Percentiles rank a stretch among this genome's conserved stretches.
Evolutionary conservation across 2,329 filamentous ascomycete species (phyloP).

Genomic region (Xylariaceae sp.): DNA sequence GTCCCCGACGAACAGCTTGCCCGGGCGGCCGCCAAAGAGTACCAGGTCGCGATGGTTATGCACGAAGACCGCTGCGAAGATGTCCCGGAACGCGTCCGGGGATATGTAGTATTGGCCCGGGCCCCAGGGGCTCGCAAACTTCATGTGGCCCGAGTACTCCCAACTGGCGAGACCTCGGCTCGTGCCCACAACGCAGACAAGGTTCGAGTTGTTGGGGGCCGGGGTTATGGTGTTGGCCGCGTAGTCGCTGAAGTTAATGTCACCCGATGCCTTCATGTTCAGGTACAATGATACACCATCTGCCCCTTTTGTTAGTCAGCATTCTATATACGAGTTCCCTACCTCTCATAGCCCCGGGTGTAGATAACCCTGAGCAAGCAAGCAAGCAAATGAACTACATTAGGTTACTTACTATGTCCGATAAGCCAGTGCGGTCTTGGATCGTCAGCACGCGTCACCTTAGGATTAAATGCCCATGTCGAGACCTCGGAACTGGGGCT

Average conservation of each 20-base stretch:
- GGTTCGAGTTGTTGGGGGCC: constrained; percentile 42
- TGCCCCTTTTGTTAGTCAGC: not conserved
- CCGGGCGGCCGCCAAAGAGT: constrained; percentile 54
- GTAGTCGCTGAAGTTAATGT: constrained; percentile 37
- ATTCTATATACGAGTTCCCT: not conserved
- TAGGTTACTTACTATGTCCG: constrained; percentile 18
- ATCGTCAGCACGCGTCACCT: constrained; percentile 32
- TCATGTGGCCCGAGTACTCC: constrained; percentile 35
- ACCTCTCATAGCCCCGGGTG: not conserved
- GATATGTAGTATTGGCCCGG: constrained; percentile 23
- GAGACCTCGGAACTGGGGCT: constrained; percentile 37
- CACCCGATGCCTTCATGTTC: constrained; percentile 12
- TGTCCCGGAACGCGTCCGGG: constrained; percentile 36
- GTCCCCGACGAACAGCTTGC: constrained; percentile 50
- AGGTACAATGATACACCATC: constrained; percentile 2
- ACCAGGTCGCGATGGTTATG: constrained; percentile 47
- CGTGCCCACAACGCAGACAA: constrained; percentile 53
- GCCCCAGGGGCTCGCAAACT: constrained; percentile 39
- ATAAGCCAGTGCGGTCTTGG: constrained; percentile 43
- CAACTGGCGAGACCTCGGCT: constrained; percentile 49
- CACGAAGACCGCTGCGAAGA: constrained; percentile 55
- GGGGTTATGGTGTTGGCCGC: constrained; percentile 41
- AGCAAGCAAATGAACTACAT: no score
- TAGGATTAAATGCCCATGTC: constrained; percentile 44
- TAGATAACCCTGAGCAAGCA: no score